Conservation (phyloP, 345 rosid genomes). For the Rhizophora apiculata region DNA sequence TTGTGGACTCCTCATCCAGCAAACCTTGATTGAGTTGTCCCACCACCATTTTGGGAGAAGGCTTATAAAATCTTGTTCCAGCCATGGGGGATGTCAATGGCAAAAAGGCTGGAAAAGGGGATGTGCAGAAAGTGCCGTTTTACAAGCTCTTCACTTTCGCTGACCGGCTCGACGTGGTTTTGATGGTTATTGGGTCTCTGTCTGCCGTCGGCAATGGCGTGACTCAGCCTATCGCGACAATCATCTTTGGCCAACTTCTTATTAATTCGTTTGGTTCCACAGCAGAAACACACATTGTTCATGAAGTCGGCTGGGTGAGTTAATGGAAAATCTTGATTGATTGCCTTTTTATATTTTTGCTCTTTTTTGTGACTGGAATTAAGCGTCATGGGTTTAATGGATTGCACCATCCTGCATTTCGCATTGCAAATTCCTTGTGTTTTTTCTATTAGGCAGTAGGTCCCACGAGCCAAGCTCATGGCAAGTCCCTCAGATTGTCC, state of each 20-base stretch:
- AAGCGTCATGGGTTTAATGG: no score
- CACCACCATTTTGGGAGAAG: no score
- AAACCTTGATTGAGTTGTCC: no score
- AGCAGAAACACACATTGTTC: conserved; percentile 36
- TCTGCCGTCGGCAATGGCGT: conserved; percentile 48
- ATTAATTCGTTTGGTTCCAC: conserved; percentile 56
- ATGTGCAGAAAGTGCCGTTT: conserved; percentile 45
- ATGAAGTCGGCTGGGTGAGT: conserved; percentile 51
- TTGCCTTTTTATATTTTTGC: no score
- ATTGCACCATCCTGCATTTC: no score
- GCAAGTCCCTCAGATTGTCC: no score
- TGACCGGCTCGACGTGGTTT: conserved; percentile 38
- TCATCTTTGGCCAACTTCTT: conserved; percentile 56
- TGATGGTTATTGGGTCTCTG: conserved; percentile 48
- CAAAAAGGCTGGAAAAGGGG: background rate
- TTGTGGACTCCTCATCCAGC: no score
- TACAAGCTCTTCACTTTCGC: conserved; percentile 63
- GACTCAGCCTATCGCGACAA: conserved; percentile 48
- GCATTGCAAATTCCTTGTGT: no score
- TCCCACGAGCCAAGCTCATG: no score
- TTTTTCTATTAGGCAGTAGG: no score
- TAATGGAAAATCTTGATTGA: background rate
- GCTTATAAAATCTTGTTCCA: no score
- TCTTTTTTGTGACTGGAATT: background rate
- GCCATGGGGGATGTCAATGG: background rate